Base-by-base conservation (phyloP, 306 rosid species). In the Fragaria vesca region DNA sequence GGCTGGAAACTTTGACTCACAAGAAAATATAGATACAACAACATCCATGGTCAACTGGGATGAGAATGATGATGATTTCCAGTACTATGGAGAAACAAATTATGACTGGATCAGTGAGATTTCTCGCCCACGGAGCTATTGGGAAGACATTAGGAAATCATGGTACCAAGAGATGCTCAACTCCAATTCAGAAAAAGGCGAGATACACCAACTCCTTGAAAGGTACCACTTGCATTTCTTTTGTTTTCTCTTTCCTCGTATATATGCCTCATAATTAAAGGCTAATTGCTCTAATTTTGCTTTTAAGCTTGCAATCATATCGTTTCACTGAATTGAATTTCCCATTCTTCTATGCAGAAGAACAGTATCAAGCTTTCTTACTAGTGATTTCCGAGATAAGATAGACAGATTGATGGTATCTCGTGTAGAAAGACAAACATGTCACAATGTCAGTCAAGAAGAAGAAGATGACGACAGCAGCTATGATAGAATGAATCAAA, bases 141-240 rank as follows among this genome's bases (percentile, higher is more conserved):
- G 99, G 99, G 99, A 95, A 86, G 88, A 82, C 60, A 85, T 81
- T 11, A 86, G 99, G 85, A 82, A 91, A 88, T 84, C 82, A 51
- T 91, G 99, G 97, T 95, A 95, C 77, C 86, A 47, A 69, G 90
- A 95, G 90, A 89, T 95, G 90, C 97, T 86, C 12, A 80, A 81
- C 75, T 80, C 84, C 57, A 69, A 76, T 50, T 91, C 97, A 12
- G 86, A 78, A 13, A 95, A 93, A n/a, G 78, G 81, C 46, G 99
- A 95, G 70, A 95, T 95, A 62, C 78, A 84, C 26, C 89, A 80
- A 58, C 93, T 95, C 54, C 88, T 95, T 79, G 82, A 95, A 88
- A 86, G 97, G 99, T 95, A 80, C 40, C 3, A 2, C 24, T 10
- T 28, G 1, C 74, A 71, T 52, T 74, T 46, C 12, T 70, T 42